Percentiles rank a stretch among this genome's conserved stretches.
phyloP scores from a whole-genome alignment of 106 monocot genomes.

The Vanilla planifolia region DNA sequence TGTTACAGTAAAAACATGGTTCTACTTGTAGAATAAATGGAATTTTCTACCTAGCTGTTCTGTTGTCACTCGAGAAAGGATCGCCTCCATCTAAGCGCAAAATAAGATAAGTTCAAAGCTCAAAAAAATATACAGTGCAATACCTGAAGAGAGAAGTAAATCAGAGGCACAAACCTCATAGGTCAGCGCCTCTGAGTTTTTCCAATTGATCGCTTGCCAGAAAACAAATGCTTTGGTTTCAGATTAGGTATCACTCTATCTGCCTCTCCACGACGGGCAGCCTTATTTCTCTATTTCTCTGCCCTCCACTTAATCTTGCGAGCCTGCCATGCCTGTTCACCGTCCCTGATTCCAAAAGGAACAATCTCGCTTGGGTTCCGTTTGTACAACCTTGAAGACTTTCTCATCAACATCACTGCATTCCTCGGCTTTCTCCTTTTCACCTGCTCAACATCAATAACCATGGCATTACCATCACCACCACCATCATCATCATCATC shows the following conservation, averaged over 20 bases:
- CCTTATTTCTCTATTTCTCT: constrained; percentile 55
- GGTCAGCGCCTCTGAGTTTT: constrained; percentile 55
- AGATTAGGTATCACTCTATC: constrained; percentile 73
- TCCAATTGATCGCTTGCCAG: constrained; percentile 65
- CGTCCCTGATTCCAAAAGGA: constrained; percentile 80
- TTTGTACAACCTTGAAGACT: constrained; percentile 43
- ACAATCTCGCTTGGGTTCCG: constrained; percentile 59
- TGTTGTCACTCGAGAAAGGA: too few relatives aligned
- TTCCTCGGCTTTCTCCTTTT: constrained; percentile 46
- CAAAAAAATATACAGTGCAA: too few relatives aligned
- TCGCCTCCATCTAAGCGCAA: too few relatives aligned
- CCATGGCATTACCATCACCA: constrained; percentile 28
- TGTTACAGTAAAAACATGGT: too few relatives aligned
- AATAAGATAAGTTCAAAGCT: too few relatives aligned
- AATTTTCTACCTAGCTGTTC: too few relatives aligned
- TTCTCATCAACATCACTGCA: too few relatives aligned
- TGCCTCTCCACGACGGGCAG: constrained; percentile 66
- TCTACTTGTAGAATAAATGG: too few relatives aligned
- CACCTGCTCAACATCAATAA: constrained; percentile 33
- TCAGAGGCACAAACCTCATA: not conserved
- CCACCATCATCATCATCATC: constrained; percentile 48
- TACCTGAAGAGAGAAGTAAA: too few relatives aligned
- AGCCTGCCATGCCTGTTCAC: constrained; percentile 58
- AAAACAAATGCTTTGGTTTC: constrained; percentile 78
- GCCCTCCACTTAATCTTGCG: constrained; percentile 44